Percentiles rank a stretch among this genome's conserved stretches.
phyloP scores from a whole-genome alignment of 2,329 filamentous ascomycete species.

The Rhexocercosporidium sp. region DNA sequence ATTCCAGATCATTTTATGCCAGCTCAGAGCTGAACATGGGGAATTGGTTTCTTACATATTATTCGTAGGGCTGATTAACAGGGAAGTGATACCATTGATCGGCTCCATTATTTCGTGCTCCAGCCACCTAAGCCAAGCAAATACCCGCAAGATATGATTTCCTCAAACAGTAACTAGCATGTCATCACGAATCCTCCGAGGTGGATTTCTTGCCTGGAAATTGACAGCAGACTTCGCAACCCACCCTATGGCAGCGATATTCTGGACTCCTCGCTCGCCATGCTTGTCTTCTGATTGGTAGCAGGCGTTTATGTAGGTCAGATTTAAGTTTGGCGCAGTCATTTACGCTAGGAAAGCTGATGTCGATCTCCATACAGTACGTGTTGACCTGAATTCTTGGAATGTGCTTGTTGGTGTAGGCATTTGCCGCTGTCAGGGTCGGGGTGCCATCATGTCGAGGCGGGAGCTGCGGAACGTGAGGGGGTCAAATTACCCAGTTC shows the following conservation, averaged over 20 bases:
- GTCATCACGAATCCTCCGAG: no score
- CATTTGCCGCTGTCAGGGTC: not conserved
- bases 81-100: not conserved
- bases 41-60: no score
- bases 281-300: not conserved
- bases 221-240: not conserved
- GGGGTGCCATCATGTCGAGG: not conserved
- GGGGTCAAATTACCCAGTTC: no score
- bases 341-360: not conserved
- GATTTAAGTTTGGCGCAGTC: constrained; percentile 5
- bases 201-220: no score
- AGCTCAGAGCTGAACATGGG: not conserved
- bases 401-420: no score
- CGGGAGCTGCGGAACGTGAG: not conserved
- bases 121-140: no score
- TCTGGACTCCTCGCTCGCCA: not conserved
- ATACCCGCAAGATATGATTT: no score
- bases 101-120: no score
- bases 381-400: not conserved
- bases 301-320: constrained; percentile 5
- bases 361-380: not conserved
- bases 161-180: no score
- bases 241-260: not conserved
- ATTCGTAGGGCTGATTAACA: no score
- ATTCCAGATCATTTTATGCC: not conserved